These are phyloP conservation scores for Spinacia oleracea DNA, from an alignment of 179 eudicot genomes.

Conservation along the genomic window DNA sequence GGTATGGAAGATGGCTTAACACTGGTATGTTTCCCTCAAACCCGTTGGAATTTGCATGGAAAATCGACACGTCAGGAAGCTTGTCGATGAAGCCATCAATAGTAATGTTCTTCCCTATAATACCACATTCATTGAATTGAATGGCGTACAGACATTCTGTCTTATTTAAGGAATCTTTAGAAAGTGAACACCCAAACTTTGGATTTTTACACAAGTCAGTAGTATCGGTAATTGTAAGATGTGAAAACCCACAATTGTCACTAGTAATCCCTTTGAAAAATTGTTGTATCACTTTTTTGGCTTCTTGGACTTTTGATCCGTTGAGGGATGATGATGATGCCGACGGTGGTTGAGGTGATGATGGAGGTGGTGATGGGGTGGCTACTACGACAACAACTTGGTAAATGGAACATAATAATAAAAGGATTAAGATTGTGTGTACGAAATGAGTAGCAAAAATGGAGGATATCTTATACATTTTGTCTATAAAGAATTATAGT, in stretches of 20 bases:
- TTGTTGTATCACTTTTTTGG: constrained; percentile 28
- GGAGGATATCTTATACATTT: not conserved
- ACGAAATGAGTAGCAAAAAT: constrained; percentile 1
- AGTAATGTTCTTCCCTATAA: constrained; percentile 29
- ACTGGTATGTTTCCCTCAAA: constrained; percentile 38
- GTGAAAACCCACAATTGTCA: constrained; percentile 28
- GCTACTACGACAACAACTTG: constrained; percentile 8
- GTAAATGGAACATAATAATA: constrained; percentile 7
- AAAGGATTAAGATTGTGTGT: not conserved
- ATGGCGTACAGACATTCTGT: constrained; percentile 30
- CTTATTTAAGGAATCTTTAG: not conserved
- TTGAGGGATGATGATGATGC: not conserved
- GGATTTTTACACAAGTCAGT: constrained; percentile 31
- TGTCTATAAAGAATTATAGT: too few relatives aligned
- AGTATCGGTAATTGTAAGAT: constrained; percentile 22
- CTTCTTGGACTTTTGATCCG: not conserved
- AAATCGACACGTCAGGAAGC: constrained; percentile 38
- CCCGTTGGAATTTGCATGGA: constrained; percentile 48
- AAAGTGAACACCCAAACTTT: constrained; percentile 37
- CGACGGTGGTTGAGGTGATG: not conserved
- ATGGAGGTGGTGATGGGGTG: not conserved
- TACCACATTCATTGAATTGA: constrained; percentile 30
- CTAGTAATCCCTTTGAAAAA: constrained; percentile 25
- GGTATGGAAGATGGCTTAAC: constrained; percentile 20
- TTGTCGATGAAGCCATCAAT: constrained; percentile 27